phyloP scores from a whole-genome alignment of 768 basidiomycete species.

The Inosperma sp. region DNA sequence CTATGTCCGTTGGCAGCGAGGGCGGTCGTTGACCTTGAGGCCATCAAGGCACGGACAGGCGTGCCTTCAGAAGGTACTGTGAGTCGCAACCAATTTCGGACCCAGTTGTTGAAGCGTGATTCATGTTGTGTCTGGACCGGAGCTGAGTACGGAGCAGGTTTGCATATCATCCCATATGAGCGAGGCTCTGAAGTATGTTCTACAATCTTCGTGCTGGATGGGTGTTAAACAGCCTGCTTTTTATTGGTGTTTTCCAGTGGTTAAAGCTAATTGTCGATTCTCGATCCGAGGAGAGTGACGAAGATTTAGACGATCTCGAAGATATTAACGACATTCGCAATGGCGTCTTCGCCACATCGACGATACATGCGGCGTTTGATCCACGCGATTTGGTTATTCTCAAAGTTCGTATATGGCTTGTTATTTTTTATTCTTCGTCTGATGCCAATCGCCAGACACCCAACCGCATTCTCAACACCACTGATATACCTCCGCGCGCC shows the following conservation, averaged over 20 bases:
- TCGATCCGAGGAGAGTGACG: neutral
- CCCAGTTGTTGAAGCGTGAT: neutral
- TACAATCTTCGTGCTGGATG: neutral
- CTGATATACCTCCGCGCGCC: neutral
- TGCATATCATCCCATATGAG: constrained; percentile 4
- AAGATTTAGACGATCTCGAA: neutral
- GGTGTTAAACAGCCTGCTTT: neutral
- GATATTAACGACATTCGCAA: constrained; percentile 4
- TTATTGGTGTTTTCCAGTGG: neutral
- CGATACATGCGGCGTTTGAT: neutral
- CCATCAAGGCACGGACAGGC: neutral
- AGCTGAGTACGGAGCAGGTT: neutral
- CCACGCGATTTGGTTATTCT: neutral
- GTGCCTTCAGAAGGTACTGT: neutral
- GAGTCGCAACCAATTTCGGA: neutral
- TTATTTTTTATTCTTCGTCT: neutral
- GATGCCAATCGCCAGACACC: neutral
- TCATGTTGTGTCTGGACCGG: neutral
- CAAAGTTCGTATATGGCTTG: neutral
- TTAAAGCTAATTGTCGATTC: neutral
- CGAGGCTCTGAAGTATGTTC: constrained; percentile 3
- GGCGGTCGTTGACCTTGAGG: neutral
- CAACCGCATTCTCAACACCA: neutral
- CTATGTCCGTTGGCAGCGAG: neutral
- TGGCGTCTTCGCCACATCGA: neutral